Conservation (phyloP, 2,329 filamentous ascomycete genomes). For the Pseudogymnoascus sp. region DNA sequence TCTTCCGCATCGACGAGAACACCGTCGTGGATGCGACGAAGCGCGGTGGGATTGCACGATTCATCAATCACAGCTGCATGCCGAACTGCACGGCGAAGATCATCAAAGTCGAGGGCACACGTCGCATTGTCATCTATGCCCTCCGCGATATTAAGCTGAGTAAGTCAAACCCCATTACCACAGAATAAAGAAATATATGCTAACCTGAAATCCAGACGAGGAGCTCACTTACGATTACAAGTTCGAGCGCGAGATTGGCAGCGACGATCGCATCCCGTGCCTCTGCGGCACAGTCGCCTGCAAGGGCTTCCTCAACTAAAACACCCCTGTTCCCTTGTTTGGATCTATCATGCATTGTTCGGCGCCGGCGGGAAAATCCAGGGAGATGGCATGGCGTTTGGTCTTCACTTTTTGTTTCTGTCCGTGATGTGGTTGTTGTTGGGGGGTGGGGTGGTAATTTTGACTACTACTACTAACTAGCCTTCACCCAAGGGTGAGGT, state of each 20-base stretch:
- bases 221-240: constrained; percentile 99
- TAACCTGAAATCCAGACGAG: constrained; percentile 58
- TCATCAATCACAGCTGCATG: constrained; percentile 98
- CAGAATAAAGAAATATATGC: not conserved
- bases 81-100: constrained; percentile 99
- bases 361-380: constrained; percentile 3
- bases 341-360: constrained; percentile 4
- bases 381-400: constrained; percentile 5
- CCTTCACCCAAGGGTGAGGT: not conserved
- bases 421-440: not conserved
- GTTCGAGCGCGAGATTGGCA: constrained; percentile 94
- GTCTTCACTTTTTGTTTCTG: not conserved
- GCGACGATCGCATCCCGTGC: constrained; percentile 91
- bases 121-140: constrained; percentile 98
- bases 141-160: constrained; percentile 89
- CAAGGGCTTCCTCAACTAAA: constrained; percentile 96
- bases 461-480: not conserved
- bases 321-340: not conserved
- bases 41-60: constrained; percentile 93
- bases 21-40: constrained; percentile 98
- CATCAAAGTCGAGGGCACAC: constrained; percentile 96
- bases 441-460: not conserved
- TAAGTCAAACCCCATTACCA: constrained; percentile 43
- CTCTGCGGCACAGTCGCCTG: constrained; percentile 92
- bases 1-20: constrained; percentile 97